phyloP scores from a whole-genome alignment of 176 grass and related monocot species.

The Paspalum notatum region DNA sequence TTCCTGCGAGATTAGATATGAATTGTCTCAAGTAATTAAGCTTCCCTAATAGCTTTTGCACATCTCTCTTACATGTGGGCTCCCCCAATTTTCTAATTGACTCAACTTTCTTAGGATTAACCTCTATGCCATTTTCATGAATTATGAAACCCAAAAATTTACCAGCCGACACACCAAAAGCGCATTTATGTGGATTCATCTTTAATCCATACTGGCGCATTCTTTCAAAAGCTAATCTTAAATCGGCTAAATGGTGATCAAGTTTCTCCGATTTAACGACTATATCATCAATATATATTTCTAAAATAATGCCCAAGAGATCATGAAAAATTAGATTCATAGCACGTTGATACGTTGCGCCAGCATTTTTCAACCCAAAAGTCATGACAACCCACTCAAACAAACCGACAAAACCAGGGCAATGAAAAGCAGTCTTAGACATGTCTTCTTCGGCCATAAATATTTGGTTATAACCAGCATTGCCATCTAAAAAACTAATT shows the following conservation, averaged over 20 bases:
- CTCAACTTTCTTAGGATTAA: neutral
- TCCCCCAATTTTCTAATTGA: neutral
- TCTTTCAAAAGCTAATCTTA: neutral
- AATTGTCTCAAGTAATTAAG: constrained; percentile 28
- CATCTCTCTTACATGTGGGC: neutral
- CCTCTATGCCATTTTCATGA: constrained; percentile 11
- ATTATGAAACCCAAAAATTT: neutral
- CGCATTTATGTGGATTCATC: constrained; percentile 4
- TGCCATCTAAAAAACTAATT: too few relatives aligned
- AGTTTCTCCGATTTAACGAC: neutral
- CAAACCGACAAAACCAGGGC: neutral
- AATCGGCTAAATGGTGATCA: constrained; percentile 3
- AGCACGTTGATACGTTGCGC: constrained; percentile 6
- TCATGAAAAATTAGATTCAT: constrained; percentile 24
- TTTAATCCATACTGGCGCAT: too few relatives aligned
- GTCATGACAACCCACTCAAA: constrained; percentile 28
- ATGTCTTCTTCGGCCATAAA: constrained; percentile 4
- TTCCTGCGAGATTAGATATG: constrained; percentile 16
- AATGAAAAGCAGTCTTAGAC: neutral
- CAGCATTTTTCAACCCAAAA: neutral
- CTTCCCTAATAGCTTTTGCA: constrained; percentile 1
- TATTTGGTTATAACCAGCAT: neutral
- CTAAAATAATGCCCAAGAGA: neutral
- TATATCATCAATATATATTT: constrained; percentile 18
- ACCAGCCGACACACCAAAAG: neutral